A percentile compares a stretch with the other conserved stretches of the same genome.
These are phyloP conservation scores for Ophiocordyceps camponoti-leonardi DNA, from an alignment of 2,329 filamentous ascomycete genomes.

Conservation along the genomic window DNA sequence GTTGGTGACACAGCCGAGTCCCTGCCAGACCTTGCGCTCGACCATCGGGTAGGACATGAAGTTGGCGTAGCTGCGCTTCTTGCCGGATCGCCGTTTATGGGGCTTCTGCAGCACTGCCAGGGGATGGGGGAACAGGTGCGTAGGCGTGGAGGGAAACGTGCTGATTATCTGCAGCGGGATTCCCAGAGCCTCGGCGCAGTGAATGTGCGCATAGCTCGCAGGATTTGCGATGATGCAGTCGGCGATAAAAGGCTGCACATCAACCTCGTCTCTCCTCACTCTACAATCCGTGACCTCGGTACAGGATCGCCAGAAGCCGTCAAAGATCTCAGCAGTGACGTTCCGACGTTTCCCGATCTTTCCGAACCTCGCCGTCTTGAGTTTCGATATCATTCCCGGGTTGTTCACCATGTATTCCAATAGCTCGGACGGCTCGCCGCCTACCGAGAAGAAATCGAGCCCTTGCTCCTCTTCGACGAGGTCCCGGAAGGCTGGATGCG, in stretches of 20 bases:
- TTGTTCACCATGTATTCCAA: slow-evolving; percentile 89
- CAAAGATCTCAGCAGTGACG: slow-evolving; percentile 67
- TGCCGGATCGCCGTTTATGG: slow-evolving; percentile 48
- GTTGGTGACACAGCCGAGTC: slow-evolving; percentile 64
- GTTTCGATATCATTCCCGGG: slow-evolving; percentile 56
- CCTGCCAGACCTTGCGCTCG: slow-evolving; percentile 85
- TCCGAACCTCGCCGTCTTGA: slow-evolving; percentile 55
- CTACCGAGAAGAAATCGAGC: slow-evolving; percentile 66
- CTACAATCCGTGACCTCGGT: slow-evolving; percentile 54
- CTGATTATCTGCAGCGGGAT: slow-evolving; percentile 78
- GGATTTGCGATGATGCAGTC: slow-evolving; percentile 80
- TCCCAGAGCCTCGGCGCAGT: slow-evolving; percentile 63
- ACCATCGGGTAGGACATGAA: slow-evolving; percentile 68
- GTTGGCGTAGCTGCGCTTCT: slow-evolving; percentile 58
- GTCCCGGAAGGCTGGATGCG: slow-evolving; percentile 59
- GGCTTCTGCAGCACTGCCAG: slow-evolving; percentile 34
- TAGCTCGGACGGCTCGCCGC: slow-evolving; percentile 62
- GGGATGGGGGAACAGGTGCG: slow-evolving; percentile 59
- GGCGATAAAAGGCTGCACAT: slow-evolving; percentile 47
- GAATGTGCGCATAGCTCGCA: slow-evolving; percentile 59
- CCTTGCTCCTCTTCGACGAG: slow-evolving; percentile 58
- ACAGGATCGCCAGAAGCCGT: slow-evolving; percentile 68
- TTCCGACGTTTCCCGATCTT: slow-evolving; percentile 51
- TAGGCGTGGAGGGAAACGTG: slow-evolving; percentile 68
- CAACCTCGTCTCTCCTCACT: slow-evolving; percentile 43